Evolutionary conservation across 306 rosid genomes (phyloP), one percentile per base, ranked within the genome.

Genomic region (Begonia masoniana): DNA sequence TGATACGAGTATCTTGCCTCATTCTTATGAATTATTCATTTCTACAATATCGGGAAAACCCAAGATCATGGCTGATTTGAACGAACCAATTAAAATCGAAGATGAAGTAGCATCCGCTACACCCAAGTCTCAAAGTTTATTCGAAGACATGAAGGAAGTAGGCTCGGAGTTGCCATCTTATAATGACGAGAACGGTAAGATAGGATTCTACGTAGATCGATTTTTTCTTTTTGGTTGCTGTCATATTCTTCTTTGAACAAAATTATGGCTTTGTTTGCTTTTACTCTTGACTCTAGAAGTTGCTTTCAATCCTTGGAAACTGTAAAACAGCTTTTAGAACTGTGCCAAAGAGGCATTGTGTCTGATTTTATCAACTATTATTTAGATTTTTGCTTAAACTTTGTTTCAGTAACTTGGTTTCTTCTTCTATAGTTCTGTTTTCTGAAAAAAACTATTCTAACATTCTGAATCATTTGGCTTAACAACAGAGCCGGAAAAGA

Each of bases 11-110:
- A 52, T 68, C 47, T 48, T 57, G 55, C 56, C 52, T 26, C 15
- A 26, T 5, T 26, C 12, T 16, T 42, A 53, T 57, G 35, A 31
- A 6, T 52, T 53, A 42, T 57, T 31, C 36, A 47, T 67, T 31
- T 62, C 50, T 57, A 56, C 74, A 17, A 15, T 54, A 43, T 59
- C 54, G 31, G 51, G 43, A 61, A 62, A 58, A 52, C 47, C 59
- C 39, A 61, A 61, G 62, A 68, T 54, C 50, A 73, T 68, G 16
- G 14, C 72, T 15, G 77, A 74, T 72, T 67, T 85, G 65, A 71
- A 78, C 50, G 45, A 67, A 56, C 66, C 63, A 12, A 56, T 52
- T 56, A 61, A 74, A 57, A 64, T 23, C 31, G 68, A 65, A 56
- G 74, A 73, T 63, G 75, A 63, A 43, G 17, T 41, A 17, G 50